Evolutionary conservation across 306 rosid genomes (phyloP), one percentile per base, ranked within the genome.

Genomic region (Adenanthera pavonina): DNA sequence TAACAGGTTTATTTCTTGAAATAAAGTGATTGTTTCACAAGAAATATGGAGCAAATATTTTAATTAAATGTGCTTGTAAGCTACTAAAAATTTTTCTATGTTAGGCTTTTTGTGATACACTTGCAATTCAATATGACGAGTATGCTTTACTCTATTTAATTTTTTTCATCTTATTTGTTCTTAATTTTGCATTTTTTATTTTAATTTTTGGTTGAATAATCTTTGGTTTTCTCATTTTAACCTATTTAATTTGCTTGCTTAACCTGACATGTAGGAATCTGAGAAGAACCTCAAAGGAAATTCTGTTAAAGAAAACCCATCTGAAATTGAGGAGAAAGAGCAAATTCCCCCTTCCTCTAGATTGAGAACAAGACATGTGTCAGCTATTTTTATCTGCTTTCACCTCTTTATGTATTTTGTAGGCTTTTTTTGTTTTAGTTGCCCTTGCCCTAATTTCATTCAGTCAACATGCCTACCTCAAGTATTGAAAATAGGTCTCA

Each of bases 361-460:
- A 65, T 84, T 92, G 72, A 90, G 99, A 87, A 92, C 94, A 84
- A 90, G 97, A 85, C 81, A 89, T 47, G 90, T 85, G 92, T 94
- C 89, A 85, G 91, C 77, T 69, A 34, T 64, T 48, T 69, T 75
- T 80, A 66, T 64, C 47, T 80, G 62, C 56, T 66, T 41, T 19
- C 17, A 54, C 71, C 36, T 78, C 80, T 74, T 20, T 69, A 30
- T 77, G 19, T 43, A 64, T 78, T 68, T 59, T 74, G 69, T 82
- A 25, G 80, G 69, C 69, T 84, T 79, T 57, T 25, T 25, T 25
- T 25, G 30, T 25, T 25, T 25, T 25, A 25, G 30, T 25, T 25
- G 30, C 30, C 30, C 30, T 25, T 25, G 30, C 46, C 40, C 77
- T 71, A 12, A 70, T 83, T 62, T 78, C 69, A 35, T 86, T 82